phyloP scores from a whole-genome alignment of 2,329 filamentous ascomycete genomes.

The Arthrinium puccinioides region DNA sequence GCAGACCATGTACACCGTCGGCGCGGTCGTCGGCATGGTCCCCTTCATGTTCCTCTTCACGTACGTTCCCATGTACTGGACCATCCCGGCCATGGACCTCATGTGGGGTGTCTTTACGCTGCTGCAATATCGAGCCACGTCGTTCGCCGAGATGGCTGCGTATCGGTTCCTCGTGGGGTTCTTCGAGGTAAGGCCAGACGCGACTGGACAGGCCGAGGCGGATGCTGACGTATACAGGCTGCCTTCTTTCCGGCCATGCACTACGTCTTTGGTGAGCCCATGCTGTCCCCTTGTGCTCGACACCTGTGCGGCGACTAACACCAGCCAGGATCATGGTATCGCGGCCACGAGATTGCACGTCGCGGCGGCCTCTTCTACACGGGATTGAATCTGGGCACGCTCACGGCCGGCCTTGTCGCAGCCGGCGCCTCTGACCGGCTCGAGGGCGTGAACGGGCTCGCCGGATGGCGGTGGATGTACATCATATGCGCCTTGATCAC shows the following conservation, averaged over 20 bases:
- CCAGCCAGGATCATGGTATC: constrained; percentile 45
- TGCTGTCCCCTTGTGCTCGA: no score
- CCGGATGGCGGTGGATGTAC: constrained; percentile 50
- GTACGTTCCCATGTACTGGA: constrained; percentile 2
- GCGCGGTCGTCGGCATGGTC: constrained; percentile 16
- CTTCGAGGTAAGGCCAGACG: constrained; percentile 40
- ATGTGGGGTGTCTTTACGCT: constrained; percentile 50
- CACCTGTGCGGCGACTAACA: no score
- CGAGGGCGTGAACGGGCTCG: constrained; percentile 36
- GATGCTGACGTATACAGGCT: constrained; percentile 13
- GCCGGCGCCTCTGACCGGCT: constrained; percentile 32
- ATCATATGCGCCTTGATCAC: constrained; percentile 47
- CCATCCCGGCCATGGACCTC: constrained; percentile 12
- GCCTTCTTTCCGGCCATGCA: constrained; percentile 33
- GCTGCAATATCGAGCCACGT: constrained; percentile 41
- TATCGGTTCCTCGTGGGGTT: constrained; percentile 48
- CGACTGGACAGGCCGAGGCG: no score
- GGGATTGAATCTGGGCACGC: constrained; percentile 41
- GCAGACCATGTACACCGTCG: constrained; percentile 43
- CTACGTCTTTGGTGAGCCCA: constrained; percentile 24
- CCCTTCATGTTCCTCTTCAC: constrained; percentile 12
- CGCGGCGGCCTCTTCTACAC: constrained; percentile 46
- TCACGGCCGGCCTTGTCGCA: constrained; percentile 45
- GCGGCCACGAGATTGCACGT: constrained; percentile 37
- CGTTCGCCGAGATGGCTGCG: constrained; percentile 41